Evolutionary conservation across 2,329 filamentous ascomycete species (phyloP).

Genomic region (Sphaerulina musiva): DNA sequence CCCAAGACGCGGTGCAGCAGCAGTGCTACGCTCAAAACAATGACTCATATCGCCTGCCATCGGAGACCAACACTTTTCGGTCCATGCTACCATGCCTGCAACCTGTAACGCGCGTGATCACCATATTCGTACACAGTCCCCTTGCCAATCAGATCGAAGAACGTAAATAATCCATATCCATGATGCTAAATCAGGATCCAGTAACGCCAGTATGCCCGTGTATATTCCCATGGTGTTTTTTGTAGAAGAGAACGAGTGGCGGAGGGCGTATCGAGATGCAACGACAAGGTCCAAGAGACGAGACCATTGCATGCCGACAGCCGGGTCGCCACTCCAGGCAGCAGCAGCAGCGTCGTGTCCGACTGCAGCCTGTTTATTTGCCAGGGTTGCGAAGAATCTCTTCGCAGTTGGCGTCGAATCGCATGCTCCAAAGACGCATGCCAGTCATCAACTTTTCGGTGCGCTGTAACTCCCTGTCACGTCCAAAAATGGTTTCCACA

Average conservation of each 20-base stretch:
- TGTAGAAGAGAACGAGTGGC: conserved; percentile 3
- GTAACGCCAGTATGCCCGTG: conserved; percentile 5
- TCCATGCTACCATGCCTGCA: conserved; percentile 4
- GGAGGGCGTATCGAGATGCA: conserved; percentile 9
- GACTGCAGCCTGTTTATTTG: conserved; percentile 27
- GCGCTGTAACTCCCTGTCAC: conserved; percentile 78
- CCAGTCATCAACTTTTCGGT: conserved; percentile 91
- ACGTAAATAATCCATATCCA: not conserved
- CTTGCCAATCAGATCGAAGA: conserved; percentile 4
- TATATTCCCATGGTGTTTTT: conserved; percentile 1
- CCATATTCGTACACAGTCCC: not conserved
- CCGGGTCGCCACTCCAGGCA: conserved; percentile 22
- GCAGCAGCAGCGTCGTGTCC: conserved; percentile 15
- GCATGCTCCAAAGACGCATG: conserved; percentile 81
- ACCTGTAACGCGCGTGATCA: not conserved
- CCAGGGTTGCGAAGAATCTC: conserved; percentile 63
- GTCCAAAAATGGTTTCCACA: conserved; percentile 89
- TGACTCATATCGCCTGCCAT: conserved; percentile 8
- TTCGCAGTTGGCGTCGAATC: conserved; percentile 94
- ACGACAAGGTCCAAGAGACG: conserved; percentile 10
- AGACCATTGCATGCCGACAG: conserved; percentile 7
- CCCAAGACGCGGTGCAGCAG: conserved; percentile 2
- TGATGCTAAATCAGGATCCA: not conserved
- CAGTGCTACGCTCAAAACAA: conserved; percentile 7
- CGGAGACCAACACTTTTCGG: conserved; percentile 3